Evolutionary conservation across 148 eudicot species (phyloP).

Genomic region (Diospyros lotus): DNA sequence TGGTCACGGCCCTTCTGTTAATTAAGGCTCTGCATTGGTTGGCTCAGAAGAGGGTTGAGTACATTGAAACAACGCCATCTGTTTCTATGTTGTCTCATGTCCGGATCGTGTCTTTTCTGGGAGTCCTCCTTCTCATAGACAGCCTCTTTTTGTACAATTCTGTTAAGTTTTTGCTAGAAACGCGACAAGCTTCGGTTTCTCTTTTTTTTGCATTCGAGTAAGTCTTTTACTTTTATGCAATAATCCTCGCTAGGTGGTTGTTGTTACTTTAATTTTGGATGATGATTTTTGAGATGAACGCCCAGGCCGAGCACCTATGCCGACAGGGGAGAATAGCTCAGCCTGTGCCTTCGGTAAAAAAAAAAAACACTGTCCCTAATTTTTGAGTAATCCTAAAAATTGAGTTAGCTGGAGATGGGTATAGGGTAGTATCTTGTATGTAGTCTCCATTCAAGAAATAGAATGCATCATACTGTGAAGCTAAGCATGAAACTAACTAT

Average conservation of each 20-base stretch:
- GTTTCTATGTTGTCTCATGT: constrained; percentile 72
- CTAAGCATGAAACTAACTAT: too few relatives aligned
- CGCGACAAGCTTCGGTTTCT: constrained; percentile 86
- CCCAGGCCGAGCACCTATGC: too few relatives aligned
- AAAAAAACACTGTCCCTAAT: too few relatives aligned
- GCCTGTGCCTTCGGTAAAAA: too few relatives aligned
- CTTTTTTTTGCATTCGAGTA: constrained; percentile 98
- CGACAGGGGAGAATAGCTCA: too few relatives aligned
- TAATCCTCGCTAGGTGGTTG: background rate
- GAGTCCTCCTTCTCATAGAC: constrained; percentile 77
- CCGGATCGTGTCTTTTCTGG: constrained; percentile 92
- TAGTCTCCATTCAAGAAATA: background rate
- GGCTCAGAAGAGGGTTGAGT: constrained; percentile 98
- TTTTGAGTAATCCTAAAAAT: too few relatives aligned
- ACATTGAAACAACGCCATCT: constrained; percentile 92
- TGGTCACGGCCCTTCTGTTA: constrained; percentile 80
- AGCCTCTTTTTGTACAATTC: constrained; percentile 69
- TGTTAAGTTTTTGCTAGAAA: constrained; percentile 60
- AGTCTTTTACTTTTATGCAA: constrained; percentile 13
- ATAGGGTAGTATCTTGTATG: background rate
- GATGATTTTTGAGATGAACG: too few relatives aligned
- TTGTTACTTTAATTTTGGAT: background rate
- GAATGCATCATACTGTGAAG: background rate
- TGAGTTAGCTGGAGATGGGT: background rate
- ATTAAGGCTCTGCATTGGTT: constrained; percentile 97